These are phyloP conservation scores for Aspergillus steynii DNA, from an alignment of 495 filamentous ascomycete genomes.

Conservation along the genomic window DNA sequence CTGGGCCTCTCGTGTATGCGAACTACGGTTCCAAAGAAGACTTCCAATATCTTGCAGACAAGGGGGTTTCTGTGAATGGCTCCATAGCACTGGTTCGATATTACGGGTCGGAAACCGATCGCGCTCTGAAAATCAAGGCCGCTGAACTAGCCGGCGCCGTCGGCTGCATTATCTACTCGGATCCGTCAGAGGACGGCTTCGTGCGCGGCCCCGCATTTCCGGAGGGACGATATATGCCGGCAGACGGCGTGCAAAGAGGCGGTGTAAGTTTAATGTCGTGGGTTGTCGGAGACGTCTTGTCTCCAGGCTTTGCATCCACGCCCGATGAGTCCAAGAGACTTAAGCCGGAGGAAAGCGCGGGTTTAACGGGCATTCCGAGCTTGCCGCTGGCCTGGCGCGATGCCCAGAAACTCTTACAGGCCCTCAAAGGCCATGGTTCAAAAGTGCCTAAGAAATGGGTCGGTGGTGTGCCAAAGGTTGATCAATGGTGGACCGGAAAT, in stretches of 20 bases:
- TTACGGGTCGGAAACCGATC: conserved; percentile 70
- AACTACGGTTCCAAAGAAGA: conserved; percentile 88
- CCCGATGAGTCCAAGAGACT: conserved; percentile 62
- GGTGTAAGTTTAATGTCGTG: conserved; percentile 80
- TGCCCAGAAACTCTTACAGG: conserved; percentile 75
- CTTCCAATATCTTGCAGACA: conserved; percentile 68
- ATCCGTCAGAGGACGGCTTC: conserved; percentile 81
- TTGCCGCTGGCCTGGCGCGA: conserved; percentile 87
- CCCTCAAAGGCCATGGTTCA: conserved; percentile 74
- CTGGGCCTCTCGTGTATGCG: conserved; percentile 90
- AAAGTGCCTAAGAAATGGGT: conserved; percentile 72
- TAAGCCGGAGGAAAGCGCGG: conserved; percentile 67
- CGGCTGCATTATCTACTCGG: conserved; percentile 90
- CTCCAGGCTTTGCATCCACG: conserved; percentile 81
- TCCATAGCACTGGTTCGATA: conserved; percentile 83
- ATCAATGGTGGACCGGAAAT: conserved; percentile 83
- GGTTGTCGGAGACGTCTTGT: conserved; percentile 84
- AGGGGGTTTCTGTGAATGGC: conserved; percentile 71
- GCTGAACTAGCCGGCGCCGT: conserved; percentile 81
- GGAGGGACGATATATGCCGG: conserved; percentile 73
- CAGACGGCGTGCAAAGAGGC: conserved; percentile 78
- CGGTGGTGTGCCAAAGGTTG: conserved; percentile 69
- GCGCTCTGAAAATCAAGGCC: conserved; percentile 82
- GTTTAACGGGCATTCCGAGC: conserved; percentile 80
- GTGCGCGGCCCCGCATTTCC: conserved; percentile 66